A percentile compares a stretch with the other conserved stretches of the same genome.
These are phyloP conservation scores for Castanea sativa DNA, from an alignment of 306 rosid genomes.

Conservation along the genomic window DNA sequence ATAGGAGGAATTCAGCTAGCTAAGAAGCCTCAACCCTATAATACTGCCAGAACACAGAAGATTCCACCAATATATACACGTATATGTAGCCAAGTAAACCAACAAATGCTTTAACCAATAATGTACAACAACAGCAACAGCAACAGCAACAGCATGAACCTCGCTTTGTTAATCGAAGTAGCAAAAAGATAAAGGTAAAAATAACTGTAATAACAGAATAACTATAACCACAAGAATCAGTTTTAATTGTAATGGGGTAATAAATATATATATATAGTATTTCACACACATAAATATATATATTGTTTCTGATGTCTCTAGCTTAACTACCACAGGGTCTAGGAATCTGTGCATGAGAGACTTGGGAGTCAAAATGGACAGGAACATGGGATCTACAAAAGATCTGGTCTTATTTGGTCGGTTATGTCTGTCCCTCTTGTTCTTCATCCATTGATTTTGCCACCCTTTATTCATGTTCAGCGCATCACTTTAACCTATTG, in stretches of 20 bases:
- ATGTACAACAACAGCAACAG: slow-evolving; percentile 27
- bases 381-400: slow-evolving; percentile 59
- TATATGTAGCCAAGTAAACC: slow-evolving; percentile 18
- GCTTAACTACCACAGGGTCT: slow-evolving; percentile 34
- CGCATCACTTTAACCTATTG: slow-evolving; percentile 39
- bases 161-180: slow-evolving; percentile 28
- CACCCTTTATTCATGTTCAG: slow-evolving; percentile 50
- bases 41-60: slow-evolving; percentile 39
- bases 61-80: slow-evolving; percentile 33
- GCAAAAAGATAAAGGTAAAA: slow-evolving; percentile 26
- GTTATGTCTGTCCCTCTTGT: slow-evolving; percentile 45
- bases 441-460: slow-evolving; percentile 55
- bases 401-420: slow-evolving; percentile 64
- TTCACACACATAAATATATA: neutral
- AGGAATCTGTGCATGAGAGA: slow-evolving; percentile 55
- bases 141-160: slow-evolving; percentile 24
- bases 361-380: slow-evolving; percentile 29
- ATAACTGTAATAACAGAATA: slow-evolving; percentile 66
- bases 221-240: slow-evolving; percentile 40
- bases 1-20: slow-evolving; percentile 16
- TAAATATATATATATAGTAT: neutral
- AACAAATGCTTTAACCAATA: slow-evolving; percentile 38
- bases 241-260: neutral
- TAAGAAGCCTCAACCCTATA: neutral
- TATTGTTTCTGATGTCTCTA: slow-evolving; percentile 25